These are phyloP conservation scores for Magnolia changhungtana DNA, from an alignment of 164 flowering plant genomes.

Conservation along the genomic window DNA sequence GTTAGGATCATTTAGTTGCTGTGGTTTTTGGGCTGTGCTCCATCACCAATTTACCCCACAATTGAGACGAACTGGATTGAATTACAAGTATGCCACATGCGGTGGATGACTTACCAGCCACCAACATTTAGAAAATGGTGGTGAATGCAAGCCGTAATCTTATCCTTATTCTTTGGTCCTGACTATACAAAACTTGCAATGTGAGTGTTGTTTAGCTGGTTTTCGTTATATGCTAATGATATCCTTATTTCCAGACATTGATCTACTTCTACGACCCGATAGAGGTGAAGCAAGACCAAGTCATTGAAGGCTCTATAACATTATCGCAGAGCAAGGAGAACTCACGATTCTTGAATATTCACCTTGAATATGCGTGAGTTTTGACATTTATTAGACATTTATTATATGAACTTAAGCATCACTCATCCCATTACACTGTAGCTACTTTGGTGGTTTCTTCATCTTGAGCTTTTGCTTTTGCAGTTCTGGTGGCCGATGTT, in stretches of 20 bases:
- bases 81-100: no score
- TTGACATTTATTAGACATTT: not conserved
- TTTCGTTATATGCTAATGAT: not conserved
- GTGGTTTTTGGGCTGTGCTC: no score
- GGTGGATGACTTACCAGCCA: no score
- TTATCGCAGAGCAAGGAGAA: conserved; percentile 90
- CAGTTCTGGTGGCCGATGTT: conserved; percentile 83
- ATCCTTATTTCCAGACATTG: conserved; percentile 62
- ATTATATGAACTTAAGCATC: not conserved
- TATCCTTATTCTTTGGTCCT: no score
- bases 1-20: no score
- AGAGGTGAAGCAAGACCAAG: conserved; percentile 88
- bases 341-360: conserved; percentile 78
- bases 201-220: not conserved
- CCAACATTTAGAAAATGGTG: no score
- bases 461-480: conserved; percentile 9
- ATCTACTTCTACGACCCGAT: conserved; percentile 85
- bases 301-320: conserved; percentile 81
- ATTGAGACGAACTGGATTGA: no score
- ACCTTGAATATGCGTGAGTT: conserved; percentile 86
- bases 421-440: not conserved
- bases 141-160: no score
- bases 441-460: not conserved
- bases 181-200: not conserved
- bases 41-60: no score